phyloP scores from a whole-genome alignment of 164 flowering plant genomes.

The Umbellularia californica region DNA sequence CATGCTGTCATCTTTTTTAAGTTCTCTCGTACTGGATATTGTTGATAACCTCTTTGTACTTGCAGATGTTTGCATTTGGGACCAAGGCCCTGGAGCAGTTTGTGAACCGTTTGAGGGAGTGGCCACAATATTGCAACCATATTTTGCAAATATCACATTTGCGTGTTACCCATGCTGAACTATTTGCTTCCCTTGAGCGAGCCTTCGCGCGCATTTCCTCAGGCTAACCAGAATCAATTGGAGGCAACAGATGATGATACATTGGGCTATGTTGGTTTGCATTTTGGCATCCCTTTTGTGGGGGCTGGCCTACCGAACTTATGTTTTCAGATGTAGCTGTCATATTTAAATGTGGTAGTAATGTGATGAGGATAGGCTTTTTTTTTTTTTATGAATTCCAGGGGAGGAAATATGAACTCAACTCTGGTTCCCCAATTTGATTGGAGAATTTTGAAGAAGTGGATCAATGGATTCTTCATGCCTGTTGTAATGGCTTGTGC shows the following conservation, averaged over 20 bases:
- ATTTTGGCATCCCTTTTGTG: no score
- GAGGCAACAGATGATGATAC: constrained; percentile 14
- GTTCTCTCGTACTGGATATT: background rate
- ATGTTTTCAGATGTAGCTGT: no score
- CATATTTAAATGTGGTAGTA: no score
- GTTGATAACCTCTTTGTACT: constrained; percentile 3
- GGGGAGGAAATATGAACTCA: no score
- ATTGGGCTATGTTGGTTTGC: no score
- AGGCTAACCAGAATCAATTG: constrained; percentile 59
- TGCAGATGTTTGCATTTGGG: constrained; percentile 91
- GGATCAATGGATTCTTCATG: no score
- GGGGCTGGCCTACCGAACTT: no score
- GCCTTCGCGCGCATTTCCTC: constrained; percentile 74
- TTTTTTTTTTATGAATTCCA: no score
- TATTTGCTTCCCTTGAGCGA: constrained; percentile 77
- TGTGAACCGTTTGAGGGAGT: constrained; percentile 84
- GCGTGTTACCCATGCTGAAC: constrained; percentile 69
- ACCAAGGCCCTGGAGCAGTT: constrained; percentile 92
- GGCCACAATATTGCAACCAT: constrained; percentile 99
- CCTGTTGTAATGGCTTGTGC: no score
- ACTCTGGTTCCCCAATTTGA: no score
- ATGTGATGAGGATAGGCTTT: no score
- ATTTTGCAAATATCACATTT: constrained; percentile 96
- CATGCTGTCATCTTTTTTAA: background rate
- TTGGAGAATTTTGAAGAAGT: no score